Evolutionary conservation across 2,329 filamentous ascomycete species (phyloP), one percentile per base, ranked within the genome.

Genomic region (Trichoderma koningiopsis): DNA sequence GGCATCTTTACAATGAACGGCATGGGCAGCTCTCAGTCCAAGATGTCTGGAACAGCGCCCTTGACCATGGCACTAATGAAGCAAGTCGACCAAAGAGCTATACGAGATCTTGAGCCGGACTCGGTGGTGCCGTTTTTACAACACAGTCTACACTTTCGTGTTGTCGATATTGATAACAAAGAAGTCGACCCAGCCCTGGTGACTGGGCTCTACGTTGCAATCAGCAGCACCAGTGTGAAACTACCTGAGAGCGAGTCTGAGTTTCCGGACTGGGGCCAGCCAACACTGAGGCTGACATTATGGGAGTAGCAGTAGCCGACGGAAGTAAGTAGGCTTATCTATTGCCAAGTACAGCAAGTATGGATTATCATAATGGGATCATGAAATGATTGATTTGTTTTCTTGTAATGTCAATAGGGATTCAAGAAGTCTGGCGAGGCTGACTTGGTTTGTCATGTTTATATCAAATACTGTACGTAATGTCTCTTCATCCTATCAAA

Each of bases 1-100:
- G 86, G 85, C 19, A 81, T 89, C 16, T 88, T 89, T 71, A 80
- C 84, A 22, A 81, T 82, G 77, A 75, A 76, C 35, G 74, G 77
- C 24, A 77, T 74, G 70, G 77, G 76, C 29, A 78, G 74, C 52
- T 78, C 77, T 0, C 64, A 74, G 10, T 76, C 75, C 33, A 79
- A 79, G 61, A 79, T 86, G 19, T 81, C 84, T 1, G 84, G 85
- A 1, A 84, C 85, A 0, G 77, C 87, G 14, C 86, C 86, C 0
- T 73, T 88, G 71, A 88, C 86, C 2, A 80, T 81, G 7, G 80
- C 82, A 4, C 74, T 88, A 65, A 77, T 85, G 71, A 78, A 80
- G 58, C 79, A 82, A 74, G 77, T 85, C 4, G 76, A 75, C 1
- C 74, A 73, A 0, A 79, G 80, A 6, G 73, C 73, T 16, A 70